Percentiles rank a stretch among this genome's conserved stretches.
These are phyloP conservation scores for Xylariaceae sp. DNA, from an alignment of 2,329 filamentous ascomycete genomes.

Conservation along the genomic window DNA sequence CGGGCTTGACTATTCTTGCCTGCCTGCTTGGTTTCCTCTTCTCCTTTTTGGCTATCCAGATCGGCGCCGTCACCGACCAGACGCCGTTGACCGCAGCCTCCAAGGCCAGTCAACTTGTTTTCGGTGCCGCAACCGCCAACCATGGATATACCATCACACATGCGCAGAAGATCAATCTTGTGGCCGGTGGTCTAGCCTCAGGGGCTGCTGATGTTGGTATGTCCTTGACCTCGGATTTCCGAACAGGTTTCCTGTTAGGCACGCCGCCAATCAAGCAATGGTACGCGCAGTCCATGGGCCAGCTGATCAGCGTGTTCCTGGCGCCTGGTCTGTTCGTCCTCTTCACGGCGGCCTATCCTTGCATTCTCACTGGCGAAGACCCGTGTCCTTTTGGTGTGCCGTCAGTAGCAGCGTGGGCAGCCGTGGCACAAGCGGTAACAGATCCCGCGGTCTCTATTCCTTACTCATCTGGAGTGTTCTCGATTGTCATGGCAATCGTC, in stretches of 20 bases:
- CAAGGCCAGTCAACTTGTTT: constrained; percentile 66
- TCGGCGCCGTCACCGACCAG: constrained; percentile 56
- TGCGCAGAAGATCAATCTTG: constrained; percentile 62
- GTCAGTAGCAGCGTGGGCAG: constrained; percentile 62
- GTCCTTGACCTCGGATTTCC: constrained; percentile 59
- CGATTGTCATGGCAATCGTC: constrained; percentile 51
- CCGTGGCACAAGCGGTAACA: constrained; percentile 60
- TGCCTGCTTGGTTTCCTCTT: constrained; percentile 57
- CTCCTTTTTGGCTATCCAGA: constrained; percentile 58
- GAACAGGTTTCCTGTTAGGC: constrained; percentile 62
- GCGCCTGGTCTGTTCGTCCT: constrained; percentile 65
- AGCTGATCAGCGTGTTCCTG: constrained; percentile 61
- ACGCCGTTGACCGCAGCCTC: constrained; percentile 63
- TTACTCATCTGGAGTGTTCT: constrained; percentile 51
- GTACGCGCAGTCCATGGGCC: constrained; percentile 60
- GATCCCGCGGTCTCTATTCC: constrained; percentile 54
- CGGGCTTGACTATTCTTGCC: constrained; percentile 53
- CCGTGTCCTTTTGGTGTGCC: constrained; percentile 59
- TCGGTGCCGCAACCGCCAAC: constrained; percentile 59
- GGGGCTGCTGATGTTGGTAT: constrained; percentile 53
- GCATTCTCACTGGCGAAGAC: constrained; percentile 51
- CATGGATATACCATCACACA: constrained; percentile 44
- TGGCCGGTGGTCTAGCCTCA: constrained; percentile 56
- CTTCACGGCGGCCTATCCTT: constrained; percentile 65
- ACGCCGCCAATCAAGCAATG: constrained; percentile 64